phyloP scores from a whole-genome alignment of 257 asterid species.

The Asclepias syriaca region DNA sequence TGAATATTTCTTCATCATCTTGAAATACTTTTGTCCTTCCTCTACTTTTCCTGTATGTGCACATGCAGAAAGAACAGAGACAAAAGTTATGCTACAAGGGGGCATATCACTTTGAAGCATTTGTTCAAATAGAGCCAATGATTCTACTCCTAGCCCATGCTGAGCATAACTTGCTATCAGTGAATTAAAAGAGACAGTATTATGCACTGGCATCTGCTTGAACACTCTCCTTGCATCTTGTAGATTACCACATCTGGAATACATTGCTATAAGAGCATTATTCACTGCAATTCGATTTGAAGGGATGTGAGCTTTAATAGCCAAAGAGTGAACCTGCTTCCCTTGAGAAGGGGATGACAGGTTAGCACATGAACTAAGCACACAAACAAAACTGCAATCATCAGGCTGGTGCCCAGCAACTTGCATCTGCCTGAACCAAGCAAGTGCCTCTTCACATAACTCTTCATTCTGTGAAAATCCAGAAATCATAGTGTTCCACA shows the following conservation, averaged over 20 bases:
- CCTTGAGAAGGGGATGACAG: constrained; percentile 64
- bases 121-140: constrained; percentile 41
- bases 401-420: constrained; percentile 54
- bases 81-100: constrained; percentile 63
- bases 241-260: constrained; percentile 66
- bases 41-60: constrained; percentile 66
- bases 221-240: constrained; percentile 54
- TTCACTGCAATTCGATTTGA: constrained; percentile 46
- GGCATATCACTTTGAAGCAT: constrained; percentile 39
- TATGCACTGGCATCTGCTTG: constrained; percentile 51
- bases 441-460: constrained; percentile 51
- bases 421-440: constrained; percentile 61
- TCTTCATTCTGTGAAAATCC: constrained; percentile 53
- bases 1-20: constrained; percentile 46
- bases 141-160: constrained; percentile 57
- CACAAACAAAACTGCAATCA: constrained; percentile 71
- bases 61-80: constrained; percentile 73
- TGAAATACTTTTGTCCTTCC: constrained; percentile 55
- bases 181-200: constrained; percentile 54
- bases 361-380: constrained; percentile 49
- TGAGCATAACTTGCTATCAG: constrained; percentile 78
- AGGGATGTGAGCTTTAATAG: constrained; percentile 47
- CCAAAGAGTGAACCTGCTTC: constrained; percentile 59
- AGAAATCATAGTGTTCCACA: constrained; percentile 81
- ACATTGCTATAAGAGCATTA: constrained; percentile 69